phyloP scores from a whole-genome alignment of 1,284 basidiomycete species.

The Irpex sp. region DNA sequence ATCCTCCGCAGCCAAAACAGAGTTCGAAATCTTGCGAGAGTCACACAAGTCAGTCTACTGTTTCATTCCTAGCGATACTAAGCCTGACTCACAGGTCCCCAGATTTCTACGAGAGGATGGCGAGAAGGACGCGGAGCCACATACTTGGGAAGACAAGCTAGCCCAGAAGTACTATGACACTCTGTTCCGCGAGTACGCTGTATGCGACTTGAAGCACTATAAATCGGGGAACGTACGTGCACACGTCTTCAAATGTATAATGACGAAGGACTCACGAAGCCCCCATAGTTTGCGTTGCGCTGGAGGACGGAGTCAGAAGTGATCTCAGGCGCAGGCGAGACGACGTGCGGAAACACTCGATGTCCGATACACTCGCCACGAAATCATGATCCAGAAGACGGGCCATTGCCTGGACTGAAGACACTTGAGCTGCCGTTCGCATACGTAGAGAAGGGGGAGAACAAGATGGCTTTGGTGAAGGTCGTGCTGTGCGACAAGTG shows the following conservation, averaged over 20 bases:
- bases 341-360: constrained; percentile 83
- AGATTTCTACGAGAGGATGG: constrained; percentile 76
- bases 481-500: constrained; percentile 80
- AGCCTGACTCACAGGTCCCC: constrained; percentile 5
- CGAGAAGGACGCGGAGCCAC: constrained; percentile 34
- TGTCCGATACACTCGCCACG: constrained; percentile 61
- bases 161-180: constrained; percentile 84
- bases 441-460: constrained; percentile 75
- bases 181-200: constrained; percentile 87
- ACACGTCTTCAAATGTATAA: not conserved
- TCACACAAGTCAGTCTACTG: constrained; percentile 48
- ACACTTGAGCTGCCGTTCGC: constrained; percentile 86
- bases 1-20: constrained; percentile 28
- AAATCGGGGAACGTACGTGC: constrained; percentile 77
- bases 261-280: not conserved
- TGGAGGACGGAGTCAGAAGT: constrained; percentile 93
- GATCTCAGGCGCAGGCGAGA: constrained; percentile 77
- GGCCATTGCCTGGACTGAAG: constrained; percentile 39
- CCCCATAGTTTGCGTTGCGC: constrained; percentile 71
- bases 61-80: not conserved
- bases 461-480: constrained; percentile 83
- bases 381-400: constrained; percentile 21
- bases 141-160: constrained; percentile 75
- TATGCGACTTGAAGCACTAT: constrained; percentile 93
- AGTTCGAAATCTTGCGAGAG: constrained; percentile 65